These are phyloP conservation scores for Oryza officinalis DNA, from an alignment of 176 grass and related monocot genomes.

Conservation along the genomic window DNA sequence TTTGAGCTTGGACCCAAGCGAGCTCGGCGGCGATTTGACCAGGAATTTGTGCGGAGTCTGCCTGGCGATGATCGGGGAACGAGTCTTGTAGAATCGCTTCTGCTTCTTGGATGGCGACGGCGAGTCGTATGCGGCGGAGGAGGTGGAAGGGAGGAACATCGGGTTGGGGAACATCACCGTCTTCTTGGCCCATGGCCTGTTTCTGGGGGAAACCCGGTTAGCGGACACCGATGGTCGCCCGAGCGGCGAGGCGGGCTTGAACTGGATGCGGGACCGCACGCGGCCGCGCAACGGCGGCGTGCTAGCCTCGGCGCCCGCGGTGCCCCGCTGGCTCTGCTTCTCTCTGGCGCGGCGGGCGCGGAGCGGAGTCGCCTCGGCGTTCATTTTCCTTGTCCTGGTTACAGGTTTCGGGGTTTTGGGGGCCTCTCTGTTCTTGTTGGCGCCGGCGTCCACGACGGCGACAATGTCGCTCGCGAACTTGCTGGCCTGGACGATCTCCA, in stretches of 20 bases:
- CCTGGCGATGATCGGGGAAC: conserved; percentile 55
- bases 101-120: conserved; percentile 61
- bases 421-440: neutral
- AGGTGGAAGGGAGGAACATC: conserved; percentile 39
- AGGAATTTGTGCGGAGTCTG: conserved; percentile 68
- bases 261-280: conserved; percentile 68
- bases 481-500: conserved; percentile 81
- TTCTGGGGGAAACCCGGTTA: conserved; percentile 68
- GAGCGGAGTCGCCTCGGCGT: conserved; percentile 42
- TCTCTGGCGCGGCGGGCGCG: conserved; percentile 63
- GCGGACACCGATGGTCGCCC: conserved; percentile 48
- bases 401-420: conserved; percentile 60
- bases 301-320: conserved; percentile 30
- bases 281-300: conserved; percentile 52
- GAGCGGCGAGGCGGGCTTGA: conserved; percentile 71
- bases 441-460: conserved; percentile 15
- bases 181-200: conserved; percentile 81
- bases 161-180: conserved; percentile 88
- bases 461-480: conserved; percentile 64
- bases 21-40: conserved; percentile 69
- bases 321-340: conserved; percentile 61
- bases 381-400: conserved; percentile 30
- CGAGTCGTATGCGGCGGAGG: conserved; percentile 35
- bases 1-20: conserved; percentile 54
- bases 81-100: conserved; percentile 62